These are phyloP conservation scores for Solanum appendiculatum DNA, from an alignment of 257 asterid genomes.

Conservation along the genomic window DNA sequence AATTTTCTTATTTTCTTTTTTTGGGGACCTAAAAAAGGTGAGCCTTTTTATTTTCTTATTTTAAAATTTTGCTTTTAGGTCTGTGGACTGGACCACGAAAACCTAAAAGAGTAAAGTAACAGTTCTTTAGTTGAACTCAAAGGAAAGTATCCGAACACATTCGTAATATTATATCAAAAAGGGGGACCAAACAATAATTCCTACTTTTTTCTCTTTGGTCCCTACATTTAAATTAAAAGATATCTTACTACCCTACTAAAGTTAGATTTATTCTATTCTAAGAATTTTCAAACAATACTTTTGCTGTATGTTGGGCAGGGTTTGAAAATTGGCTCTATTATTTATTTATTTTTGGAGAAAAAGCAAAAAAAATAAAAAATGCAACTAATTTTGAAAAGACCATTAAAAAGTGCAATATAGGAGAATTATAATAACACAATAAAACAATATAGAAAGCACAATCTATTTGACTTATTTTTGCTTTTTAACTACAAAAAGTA, in stretches of 20 bases:
- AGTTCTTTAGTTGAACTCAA: constrained; percentile 1
- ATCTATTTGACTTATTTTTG: background rate
- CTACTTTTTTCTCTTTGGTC: background rate
- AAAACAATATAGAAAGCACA: background rate
- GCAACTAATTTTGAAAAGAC: background rate
- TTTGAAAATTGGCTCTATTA: background rate
- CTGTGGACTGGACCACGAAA: background rate
- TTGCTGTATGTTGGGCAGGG: background rate
- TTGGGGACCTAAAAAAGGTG: background rate
- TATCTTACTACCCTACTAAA: background rate
- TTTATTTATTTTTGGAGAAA: background rate
- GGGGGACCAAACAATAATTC: background rate
- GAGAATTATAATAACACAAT: background rate
- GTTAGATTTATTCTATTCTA: too few relatives aligned
- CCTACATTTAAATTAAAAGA: background rate
- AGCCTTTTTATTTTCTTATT: background rate
- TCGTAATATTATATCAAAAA: background rate
- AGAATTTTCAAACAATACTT: background rate
- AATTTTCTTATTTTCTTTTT: background rate
- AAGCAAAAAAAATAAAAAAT: background rate
- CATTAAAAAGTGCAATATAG: constrained; percentile 3
- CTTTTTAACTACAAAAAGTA: background rate
- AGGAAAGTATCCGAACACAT: background rate
- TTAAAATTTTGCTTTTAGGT: background rate
- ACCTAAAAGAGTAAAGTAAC: background rate